Evolutionary conservation across 1,284 basidiomycete species (phyloP).

Genomic region (Irpex sp.): DNA sequence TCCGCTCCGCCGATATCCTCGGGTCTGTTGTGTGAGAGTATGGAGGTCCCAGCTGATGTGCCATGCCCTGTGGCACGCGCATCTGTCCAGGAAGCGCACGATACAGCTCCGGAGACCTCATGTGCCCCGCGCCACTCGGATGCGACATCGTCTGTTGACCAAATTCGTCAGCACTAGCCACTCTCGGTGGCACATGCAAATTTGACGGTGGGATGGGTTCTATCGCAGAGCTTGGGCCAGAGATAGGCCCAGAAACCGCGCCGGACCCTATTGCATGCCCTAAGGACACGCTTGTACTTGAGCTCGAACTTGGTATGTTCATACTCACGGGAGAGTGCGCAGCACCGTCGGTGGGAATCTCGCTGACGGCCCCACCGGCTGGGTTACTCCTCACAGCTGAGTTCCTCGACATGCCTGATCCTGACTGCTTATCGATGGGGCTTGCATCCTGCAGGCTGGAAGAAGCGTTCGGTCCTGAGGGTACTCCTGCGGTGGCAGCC

Average conservation of each 20-base stretch:
- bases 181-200: neutral
- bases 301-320: neutral
- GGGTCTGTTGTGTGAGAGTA: neutral
- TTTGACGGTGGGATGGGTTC: neutral
- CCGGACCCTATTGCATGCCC: neutral
- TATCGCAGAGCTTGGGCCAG: neutral
- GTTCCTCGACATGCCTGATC: neutral
- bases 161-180: neutral
- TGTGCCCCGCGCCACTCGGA: neutral
- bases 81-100: neutral
- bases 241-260: neutral
- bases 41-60: neutral
- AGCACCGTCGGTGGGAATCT: slow-evolving; percentile 1
- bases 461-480: neutral
- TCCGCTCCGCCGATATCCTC: neutral
- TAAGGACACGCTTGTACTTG: neutral
- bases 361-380: neutral
- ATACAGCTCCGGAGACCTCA: neutral
- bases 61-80: neutral
- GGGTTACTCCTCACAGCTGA: neutral
- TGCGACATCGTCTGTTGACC: neutral
- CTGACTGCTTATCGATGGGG: neutral
- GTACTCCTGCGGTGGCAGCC: neutral
- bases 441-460: neutral
- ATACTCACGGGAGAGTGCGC: slow-evolving; percentile 1